These are phyloP conservation scores for Hippophae rhamnoides DNA, from an alignment of 306 rosid genomes.

Conservation along the genomic window DNA sequence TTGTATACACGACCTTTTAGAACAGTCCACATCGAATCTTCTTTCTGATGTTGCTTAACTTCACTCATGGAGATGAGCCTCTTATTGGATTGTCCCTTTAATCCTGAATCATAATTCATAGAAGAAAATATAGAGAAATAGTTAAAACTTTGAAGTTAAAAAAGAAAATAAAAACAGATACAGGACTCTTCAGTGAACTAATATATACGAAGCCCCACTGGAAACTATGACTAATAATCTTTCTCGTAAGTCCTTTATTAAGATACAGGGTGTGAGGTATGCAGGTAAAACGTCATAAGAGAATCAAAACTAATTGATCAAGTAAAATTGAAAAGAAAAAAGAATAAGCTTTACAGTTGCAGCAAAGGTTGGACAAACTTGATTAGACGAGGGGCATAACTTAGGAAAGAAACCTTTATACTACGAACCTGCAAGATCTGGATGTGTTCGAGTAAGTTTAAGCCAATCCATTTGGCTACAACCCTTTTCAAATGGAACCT, in stretches of 20 bases:
- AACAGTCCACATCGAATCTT: constrained; percentile 92
- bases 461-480: constrained; percentile 99
- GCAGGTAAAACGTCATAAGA: too few relatives aligned
- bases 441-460: constrained; percentile 79
- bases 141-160: constrained; percentile 6
- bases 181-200: constrained; percentile 2
- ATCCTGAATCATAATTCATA: constrained; percentile 29
- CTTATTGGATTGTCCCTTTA: constrained; percentile 81
- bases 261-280: too few relatives aligned
- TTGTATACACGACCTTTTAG: constrained; percentile 87
- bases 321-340: neutral
- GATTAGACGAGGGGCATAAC: neutral
- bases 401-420: neutral
- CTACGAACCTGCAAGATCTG: constrained; percentile 80
- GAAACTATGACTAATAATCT: neutral
- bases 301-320: neutral
- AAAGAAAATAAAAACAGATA: constrained; percentile 7
- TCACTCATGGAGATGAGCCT: constrained; percentile 76
- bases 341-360: neutral
- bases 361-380: neutral
- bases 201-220: neutral
- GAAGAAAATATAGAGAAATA: constrained; percentile 12
- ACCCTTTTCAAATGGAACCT: constrained; percentile 95
- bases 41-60: constrained; percentile 66
- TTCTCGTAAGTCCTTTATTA: neutral